A percentile compares a stretch with the other conserved stretches of the same genome.
Conservation (phyloP, 139 green algal species). For the Zygnema circumcarinatum region DNA sequence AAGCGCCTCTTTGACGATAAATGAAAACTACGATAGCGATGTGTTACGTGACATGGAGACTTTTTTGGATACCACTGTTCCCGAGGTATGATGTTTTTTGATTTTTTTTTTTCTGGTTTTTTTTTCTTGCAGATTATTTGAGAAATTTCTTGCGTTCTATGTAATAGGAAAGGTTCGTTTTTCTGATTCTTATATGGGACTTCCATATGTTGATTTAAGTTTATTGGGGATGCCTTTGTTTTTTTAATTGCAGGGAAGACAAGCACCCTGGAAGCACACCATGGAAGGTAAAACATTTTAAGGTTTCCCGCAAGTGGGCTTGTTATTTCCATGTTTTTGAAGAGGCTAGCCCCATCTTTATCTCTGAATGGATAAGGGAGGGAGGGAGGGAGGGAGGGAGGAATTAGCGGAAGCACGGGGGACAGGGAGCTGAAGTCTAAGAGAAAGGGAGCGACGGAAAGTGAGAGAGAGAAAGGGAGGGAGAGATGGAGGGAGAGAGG, state of each 20-base stretch:
- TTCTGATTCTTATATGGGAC: too few relatives aligned
- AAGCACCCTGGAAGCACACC: slow-evolving; percentile 33
- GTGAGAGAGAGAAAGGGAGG: not conserved
- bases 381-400: not conserved
- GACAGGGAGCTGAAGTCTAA: not conserved
- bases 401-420: not conserved
- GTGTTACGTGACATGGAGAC: slow-evolving; percentile 53
- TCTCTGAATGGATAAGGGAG: too few relatives aligned
- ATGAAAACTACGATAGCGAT: slow-evolving; percentile 57
- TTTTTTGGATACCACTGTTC: slow-evolving; percentile 56
- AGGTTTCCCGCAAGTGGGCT: too few relatives aligned
- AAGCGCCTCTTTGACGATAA: slow-evolving; percentile 62
- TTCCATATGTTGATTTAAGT: too few relatives aligned
- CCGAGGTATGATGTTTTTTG: slow-evolving; percentile 59
- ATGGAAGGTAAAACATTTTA: slow-evolving; percentile 28
- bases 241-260: slow-evolving; percentile 16
- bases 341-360: too few relatives aligned
- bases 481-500: not conserved
- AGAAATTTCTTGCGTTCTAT: not conserved
- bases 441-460: not conserved
- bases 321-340: too few relatives aligned
- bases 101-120: slow-evolving; percentile 2
- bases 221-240: too few relatives aligned
- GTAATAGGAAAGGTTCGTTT: not conserved
- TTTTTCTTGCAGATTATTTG: slow-evolving; percentile 12